These are phyloP conservation scores for Cryptosporidium muris DNA, from an alignment of 169 alveolate species.

Conservation along the genomic window DNA sequence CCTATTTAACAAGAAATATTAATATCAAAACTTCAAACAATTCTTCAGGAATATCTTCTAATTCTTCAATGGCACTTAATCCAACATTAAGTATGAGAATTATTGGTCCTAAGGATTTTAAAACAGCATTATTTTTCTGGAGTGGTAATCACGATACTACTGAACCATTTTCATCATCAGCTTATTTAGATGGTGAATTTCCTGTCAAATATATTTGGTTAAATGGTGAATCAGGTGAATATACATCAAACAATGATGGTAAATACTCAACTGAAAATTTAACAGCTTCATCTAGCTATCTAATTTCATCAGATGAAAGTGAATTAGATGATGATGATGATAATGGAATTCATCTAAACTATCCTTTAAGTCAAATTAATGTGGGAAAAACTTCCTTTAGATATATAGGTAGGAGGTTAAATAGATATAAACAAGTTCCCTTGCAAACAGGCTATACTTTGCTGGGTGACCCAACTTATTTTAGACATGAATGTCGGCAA, in stretches of 20 bases:
- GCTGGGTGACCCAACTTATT: conserved; percentile 40
- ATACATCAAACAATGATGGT: not conserved
- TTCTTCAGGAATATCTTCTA: not conserved
- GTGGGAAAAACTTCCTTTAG: no score
- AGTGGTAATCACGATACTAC: conserved; percentile 5
- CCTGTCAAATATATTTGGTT: conserved; percentile 60
- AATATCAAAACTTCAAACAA: conserved; percentile 10
- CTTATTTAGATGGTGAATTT: conserved; percentile 67
- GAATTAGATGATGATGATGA: conserved; percentile 41
- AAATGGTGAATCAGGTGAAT: conserved; percentile 65
- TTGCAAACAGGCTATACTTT: conserved; percentile 28
- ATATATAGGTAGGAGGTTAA: not conserved
- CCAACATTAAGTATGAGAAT: conserved; percentile 1
- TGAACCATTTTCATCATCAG: not conserved
- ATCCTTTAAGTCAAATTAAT: no score
- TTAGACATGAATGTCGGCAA: conserved; percentile 38
- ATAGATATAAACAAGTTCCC: not conserved
- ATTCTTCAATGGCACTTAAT: not conserved
- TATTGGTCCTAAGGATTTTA: conserved; percentile 58
- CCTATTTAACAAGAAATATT: conserved; percentile 52
- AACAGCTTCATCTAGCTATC: conserved; percentile 27
- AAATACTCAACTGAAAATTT: not conserved
- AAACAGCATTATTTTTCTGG: conserved; percentile 43
- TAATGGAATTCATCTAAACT: not conserved
- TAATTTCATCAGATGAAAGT: conserved; percentile 54